Evolutionary conservation across 106 monocot species (phyloP), one percentile per base, ranked within the genome.

Genomic region (Alisma plantagoaquatica): DNA sequence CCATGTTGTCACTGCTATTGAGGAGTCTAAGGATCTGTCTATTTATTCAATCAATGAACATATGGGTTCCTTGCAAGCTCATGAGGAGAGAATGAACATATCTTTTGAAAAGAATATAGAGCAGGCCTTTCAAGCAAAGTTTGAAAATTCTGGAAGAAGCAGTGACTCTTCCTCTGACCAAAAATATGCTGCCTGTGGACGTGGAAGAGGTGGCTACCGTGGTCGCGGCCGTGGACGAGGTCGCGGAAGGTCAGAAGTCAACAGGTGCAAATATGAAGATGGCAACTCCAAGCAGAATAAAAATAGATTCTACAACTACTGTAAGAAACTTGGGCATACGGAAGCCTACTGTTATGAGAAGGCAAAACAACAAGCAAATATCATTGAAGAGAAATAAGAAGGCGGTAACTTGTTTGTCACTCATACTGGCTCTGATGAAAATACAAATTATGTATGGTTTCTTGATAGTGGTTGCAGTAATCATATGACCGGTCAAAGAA

Each of bases 21-120:
- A 56, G 10, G 26, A 66, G 31, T 55, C 55, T 10, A 55, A 48
- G 3, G 35, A 66, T 14, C 12, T 71, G 12, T 48, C 47, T 5
- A 20, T 2, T 16, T 31, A 29, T 48, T 20, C 55, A 1, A 3
- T 49, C 27, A 19, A 63, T 31, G 47, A 63, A 50, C 15, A 57
- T 16, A 47, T 57, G 29, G 28, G 70, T 7, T 53, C 54, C 0
- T 20, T 70, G 2, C 27, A 32, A 23, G 23, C 62, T 2, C 33
- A 62, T 63, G 62, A 63, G 20, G 46, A 28, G 38, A 44, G 70
- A 12, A 22, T 49, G 7, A 29, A 31, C 0, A 21, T 0, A 23
- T 31, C 29, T 8, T 2, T 15, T 15, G 14, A 32, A 15, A 54
- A 31, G 20, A 6, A 2, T n/a, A 7, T 10, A 14, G 54, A 23